Conservation (phyloP, 1,284 basidiomycete genomes). For the Papiliotrema fonsecae region DNA sequence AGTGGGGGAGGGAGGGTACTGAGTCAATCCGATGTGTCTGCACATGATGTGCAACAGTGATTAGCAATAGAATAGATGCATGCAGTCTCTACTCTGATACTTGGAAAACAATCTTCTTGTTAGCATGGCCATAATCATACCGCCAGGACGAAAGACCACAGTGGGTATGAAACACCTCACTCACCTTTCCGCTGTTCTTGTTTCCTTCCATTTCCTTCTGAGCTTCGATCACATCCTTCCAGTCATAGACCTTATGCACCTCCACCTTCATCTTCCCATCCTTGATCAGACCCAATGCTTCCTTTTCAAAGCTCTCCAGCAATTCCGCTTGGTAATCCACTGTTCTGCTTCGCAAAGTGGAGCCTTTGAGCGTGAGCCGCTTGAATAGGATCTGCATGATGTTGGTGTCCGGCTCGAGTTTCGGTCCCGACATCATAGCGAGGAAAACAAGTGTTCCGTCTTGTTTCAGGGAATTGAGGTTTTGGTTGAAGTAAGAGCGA, state of each 20-base stretch:
- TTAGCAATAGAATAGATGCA: not conserved
- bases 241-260: conserved; percentile 75
- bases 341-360: conserved; percentile 76
- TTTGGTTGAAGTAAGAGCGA: conserved; percentile 66
- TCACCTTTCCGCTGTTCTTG: conserved; percentile 60
- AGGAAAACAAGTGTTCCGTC: conserved; percentile 67
- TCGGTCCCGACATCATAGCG: conserved; percentile 55
- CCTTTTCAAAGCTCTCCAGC: conserved; percentile 60
- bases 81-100: conserved; percentile 6
- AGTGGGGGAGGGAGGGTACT: too few relatives aligned
- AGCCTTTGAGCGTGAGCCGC: conserved; percentile 82
- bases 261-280: conserved; percentile 64
- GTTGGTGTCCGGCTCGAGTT: conserved; percentile 59
- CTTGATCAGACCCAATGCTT: conserved; percentile 60
- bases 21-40: too few relatives aligned
- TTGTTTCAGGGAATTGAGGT: conserved; percentile 67
- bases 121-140: not conserved
- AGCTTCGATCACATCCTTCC: conserved; percentile 76
- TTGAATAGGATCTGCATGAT: conserved; percentile 68
- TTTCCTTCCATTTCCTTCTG: conserved; percentile 84
- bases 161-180: conserved; percentile 4
- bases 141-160: not conserved
- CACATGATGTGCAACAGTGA: not conserved
- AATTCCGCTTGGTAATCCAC: conserved; percentile 74
- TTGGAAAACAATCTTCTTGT: conserved; percentile 16